Conservation (phyloP, 2,329 filamentous ascomycete genomes). For the Blastomyces silverae region DNA sequence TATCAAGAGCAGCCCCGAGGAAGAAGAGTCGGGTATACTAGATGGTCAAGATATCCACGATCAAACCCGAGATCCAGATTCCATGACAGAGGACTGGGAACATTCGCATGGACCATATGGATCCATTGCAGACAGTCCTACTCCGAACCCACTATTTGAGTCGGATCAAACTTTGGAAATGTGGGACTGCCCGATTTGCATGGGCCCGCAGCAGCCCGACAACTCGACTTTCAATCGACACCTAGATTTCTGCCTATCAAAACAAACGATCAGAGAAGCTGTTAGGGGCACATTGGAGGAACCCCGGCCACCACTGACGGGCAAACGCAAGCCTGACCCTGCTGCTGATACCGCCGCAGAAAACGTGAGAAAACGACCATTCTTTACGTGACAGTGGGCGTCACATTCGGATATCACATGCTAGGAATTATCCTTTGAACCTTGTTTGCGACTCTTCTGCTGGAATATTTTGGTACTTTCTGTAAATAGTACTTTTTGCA, state of each 20-base stretch:
- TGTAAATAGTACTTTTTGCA: conserved; percentile 1
- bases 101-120: background rate
- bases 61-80: background rate
- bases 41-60: background rate
- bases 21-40: background rate
- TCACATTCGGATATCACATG: background rate
- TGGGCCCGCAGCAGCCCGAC: conserved; percentile 64
- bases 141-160: background rate
- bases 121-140: background rate
- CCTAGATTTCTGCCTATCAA: conserved; percentile 84
- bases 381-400: conserved; percentile 17
- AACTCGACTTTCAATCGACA: conserved; percentile 81
- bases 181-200: conserved; percentile 88
- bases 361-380: conserved; percentile 25
- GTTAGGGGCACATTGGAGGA: conserved; percentile 50
- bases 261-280: conserved; percentile 75
- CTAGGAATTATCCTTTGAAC: background rate
- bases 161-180: conserved; percentile 14
- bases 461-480: background rate
- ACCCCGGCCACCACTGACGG: conserved; percentile 20
- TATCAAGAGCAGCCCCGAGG: background rate
- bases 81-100: background rate
- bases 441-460: background rate
- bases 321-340: conserved; percentile 34
- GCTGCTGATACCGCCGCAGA: conserved; percentile 28